These are phyloP conservation scores for sorghum (Sorghum bicolor) DNA, from an alignment of 176 grass and related monocot genomes.

Conservation along the genomic window Sorghum_bicolor_NCBIv3 NC_012878.2:50933501-50934000, in stretches of 20 bases:
- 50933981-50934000: not conserved
- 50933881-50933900: not conserved
- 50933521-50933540: slow-evolving; percentile 65
- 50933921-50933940: not conserved
- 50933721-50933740: not conserved
- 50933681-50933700: not conserved
- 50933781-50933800: not conserved
- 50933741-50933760: not conserved
- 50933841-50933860: not conserved
- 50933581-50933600: slow-evolving; percentile 86
- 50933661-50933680: not conserved
- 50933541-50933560: slow-evolving; percentile 71
- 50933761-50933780: not conserved
- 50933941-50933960: not conserved
- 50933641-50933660: not conserved
- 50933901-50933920: not conserved
- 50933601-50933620: not conserved
- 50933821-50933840: not conserved
- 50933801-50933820: not conserved
- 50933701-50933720: not conserved
- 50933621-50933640: not conserved
- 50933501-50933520: not conserved
- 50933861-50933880: not conserved
- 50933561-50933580: slow-evolving; percentile 82
- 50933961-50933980: not conserved